These are phyloP conservation scores for Cadophora malorum DNA, from an alignment of 2,329 filamentous ascomycete genomes.

Conservation along the genomic window DNA sequence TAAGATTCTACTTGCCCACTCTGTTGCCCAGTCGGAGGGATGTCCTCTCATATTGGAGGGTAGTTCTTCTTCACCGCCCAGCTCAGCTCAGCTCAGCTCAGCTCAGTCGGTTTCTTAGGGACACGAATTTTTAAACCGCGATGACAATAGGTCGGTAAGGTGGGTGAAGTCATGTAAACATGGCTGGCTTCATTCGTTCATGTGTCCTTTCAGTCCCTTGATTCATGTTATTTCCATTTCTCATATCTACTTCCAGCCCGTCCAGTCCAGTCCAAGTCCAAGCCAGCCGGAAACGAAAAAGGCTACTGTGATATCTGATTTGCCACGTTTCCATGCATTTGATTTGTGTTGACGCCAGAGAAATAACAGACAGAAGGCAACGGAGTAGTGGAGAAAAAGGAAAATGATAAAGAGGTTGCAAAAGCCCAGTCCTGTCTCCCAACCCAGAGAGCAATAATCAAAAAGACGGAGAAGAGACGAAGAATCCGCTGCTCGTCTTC, in stretches of 20 bases:
- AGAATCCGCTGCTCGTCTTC: slow-evolving; percentile 18
- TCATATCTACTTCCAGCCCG: slow-evolving; percentile 7
- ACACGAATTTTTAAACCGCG: neutral
- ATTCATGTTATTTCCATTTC: neutral
- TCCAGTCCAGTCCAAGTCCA: neutral
- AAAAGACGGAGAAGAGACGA: neutral
- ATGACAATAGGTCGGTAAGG: neutral
- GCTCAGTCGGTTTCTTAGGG: neutral
- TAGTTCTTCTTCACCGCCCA: neutral
- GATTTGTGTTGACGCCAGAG: slow-evolving; percentile 20
- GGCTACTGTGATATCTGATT: neutral
- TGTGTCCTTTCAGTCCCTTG: neutral
- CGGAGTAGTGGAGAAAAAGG: slow-evolving; percentile 13
- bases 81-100: neutral
- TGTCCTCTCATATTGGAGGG: neutral
- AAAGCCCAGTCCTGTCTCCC: slow-evolving; percentile 24
- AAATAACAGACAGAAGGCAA: neutral
- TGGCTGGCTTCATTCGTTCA: neutral
- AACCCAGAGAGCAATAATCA: slow-evolving; percentile 21
- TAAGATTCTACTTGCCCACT: neutral
- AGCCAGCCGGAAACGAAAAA: neutral
- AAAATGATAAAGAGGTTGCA: slow-evolving; percentile 21
- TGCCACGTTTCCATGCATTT: slow-evolving; percentile 26
- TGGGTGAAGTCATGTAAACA: neutral
- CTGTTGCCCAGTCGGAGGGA: neutral